Base-by-base conservation (phyloP, 1,284 basidiomycete genomes). In the Phellopilus nigrolimitatus region DNA sequence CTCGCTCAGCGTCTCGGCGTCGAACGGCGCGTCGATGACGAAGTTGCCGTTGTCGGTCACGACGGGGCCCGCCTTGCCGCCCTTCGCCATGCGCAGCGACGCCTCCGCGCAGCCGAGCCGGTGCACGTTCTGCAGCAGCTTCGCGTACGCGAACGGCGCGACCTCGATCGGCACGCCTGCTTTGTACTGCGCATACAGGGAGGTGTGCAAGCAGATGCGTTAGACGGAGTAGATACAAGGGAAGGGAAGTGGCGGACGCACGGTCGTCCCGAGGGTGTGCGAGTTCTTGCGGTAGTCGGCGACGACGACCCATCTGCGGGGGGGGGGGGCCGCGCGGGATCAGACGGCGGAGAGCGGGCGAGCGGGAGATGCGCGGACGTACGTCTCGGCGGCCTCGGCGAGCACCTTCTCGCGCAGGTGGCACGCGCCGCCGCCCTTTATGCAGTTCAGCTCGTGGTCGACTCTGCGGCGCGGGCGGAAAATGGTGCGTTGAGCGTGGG, bases 401-500 rank as follows among this genome's bases (percentile, higher is more conserved):
- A 99, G 79, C 2, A 99, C 94, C 69, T 99, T 99, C 71, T 99
- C 97, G 31, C 95, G 82, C 30, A 99, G 71, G 62, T 99, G 97
- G 68, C 95, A 98, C 1, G 94, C 95, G 8, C 95, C 95, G 51
- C 95, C 95, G 10, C 95, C 95, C 70, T 99, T 99, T 74, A 99
- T 95, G 56, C 90, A 90, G 71, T 99, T 97, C 49, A 99, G 74
- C 34, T 83, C 71, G 37, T 75, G 69, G 69, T 98, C 95, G 28
- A 97, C 92, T 69, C 91, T 95, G 61, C 28, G 85, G n/a, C n/a
- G n/a, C n/a, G n/a, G n/a, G n/a, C n/a, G n/a, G 33, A 25, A 31
- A 39, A 40, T 24, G 13, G 46, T 59, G 43, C 38, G 44, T 28
- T 17, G 38, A 19, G 8, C 7, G 19, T 24, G 30, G 0, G 33